phyloP scores from a whole-genome alignment of 345 rosid species.

The Syzygium jambos region DNA sequence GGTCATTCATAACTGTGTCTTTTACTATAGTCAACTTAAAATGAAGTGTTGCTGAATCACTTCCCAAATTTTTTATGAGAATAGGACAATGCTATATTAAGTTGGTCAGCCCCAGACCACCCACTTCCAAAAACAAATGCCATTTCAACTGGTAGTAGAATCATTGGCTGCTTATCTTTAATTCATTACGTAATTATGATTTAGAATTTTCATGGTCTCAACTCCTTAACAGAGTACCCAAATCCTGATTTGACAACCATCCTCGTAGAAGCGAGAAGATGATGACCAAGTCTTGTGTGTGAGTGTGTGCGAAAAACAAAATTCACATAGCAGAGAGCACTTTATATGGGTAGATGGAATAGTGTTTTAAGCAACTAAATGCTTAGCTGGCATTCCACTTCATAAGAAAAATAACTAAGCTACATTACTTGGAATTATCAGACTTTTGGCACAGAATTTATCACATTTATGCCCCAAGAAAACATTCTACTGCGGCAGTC shows the following conservation, averaged over 20 bases:
- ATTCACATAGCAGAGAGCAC: not conserved
- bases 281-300: not conserved
- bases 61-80: not conserved
- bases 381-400: not conserved
- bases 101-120: not conserved
- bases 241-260: not conserved
- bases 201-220: not conserved
- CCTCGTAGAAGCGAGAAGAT: not conserved
- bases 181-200: not conserved
- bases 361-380: not conserved
- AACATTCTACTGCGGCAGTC: not conserved
- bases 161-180: not conserved
- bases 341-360: not conserved
- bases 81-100: not conserved
- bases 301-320: not conserved
- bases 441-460: not conserved
- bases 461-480: not conserved
- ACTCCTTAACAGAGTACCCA: not conserved
- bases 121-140: not conserved
- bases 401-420: not conserved
- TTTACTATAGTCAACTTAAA: not conserved
- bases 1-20: not conserved
- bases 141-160: not conserved
- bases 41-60: not conserved
- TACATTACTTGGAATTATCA: not conserved